A percentile compares a stretch with the other conserved stretches of the same genome.
Evolutionary conservation across 78 protist genomes (phyloP).

Genomic region (Dictyostelium firmibasis): DNA sequence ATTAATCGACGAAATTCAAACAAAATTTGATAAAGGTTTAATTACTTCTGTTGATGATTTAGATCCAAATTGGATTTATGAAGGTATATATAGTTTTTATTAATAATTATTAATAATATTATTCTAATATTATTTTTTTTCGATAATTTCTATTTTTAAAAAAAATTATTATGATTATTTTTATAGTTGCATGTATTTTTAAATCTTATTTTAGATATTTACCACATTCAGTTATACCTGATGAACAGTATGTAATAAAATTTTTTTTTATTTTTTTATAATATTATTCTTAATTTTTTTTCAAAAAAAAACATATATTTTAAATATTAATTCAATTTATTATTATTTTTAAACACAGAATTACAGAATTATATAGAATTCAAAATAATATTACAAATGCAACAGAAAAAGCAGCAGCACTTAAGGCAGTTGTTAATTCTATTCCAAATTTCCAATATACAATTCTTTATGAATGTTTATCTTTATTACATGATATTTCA

Average conservation of each 20-base stretch:
- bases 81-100: neutral
- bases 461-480: conserved; percentile 6
- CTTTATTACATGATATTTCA: neutral
- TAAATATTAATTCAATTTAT: neutral
- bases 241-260: conserved; percentile 15
- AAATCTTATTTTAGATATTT: conserved; percentile 45
- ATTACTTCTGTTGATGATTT: conserved; percentile 8
- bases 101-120: too few relatives aligned
- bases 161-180: too few relatives aligned
- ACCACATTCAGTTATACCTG: conserved; percentile 57
- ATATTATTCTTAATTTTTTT: too few relatives aligned
- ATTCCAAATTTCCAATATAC: conserved; percentile 40
- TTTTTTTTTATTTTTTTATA: neutral
- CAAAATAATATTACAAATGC: conserved; percentile 7
- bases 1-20: conserved; percentile 21
- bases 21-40: conserved; percentile 38
- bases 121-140: too few relatives aligned
- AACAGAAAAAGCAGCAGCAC: conserved; percentile 10
- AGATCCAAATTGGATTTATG: conserved; percentile 13
- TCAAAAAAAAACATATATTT: too few relatives aligned
- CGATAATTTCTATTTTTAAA: too few relatives aligned
- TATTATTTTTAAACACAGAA: neutral
- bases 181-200: conserved; percentile 19
- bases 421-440: neutral
- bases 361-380: conserved; percentile 18